Conservation (phyloP, 2,329 filamentous ascomycete genomes). For the Orbilia javanica region DNA sequence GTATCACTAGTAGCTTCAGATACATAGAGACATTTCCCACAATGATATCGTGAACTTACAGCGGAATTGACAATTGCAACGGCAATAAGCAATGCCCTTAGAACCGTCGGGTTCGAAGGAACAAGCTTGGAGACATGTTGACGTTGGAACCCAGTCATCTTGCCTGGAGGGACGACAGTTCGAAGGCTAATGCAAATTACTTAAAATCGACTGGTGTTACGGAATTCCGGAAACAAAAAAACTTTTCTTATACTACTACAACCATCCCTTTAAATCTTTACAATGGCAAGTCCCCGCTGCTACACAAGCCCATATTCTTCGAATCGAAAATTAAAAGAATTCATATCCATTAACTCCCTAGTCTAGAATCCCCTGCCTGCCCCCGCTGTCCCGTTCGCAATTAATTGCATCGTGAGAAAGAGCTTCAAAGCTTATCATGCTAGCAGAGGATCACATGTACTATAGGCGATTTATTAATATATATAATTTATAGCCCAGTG, state of each 20-base stretch:
- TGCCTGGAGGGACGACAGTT: neutral
- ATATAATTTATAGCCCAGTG: neutral
- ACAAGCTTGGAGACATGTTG: constrained; percentile 35
- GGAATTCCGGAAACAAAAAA: neutral
- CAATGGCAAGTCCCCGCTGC: too few relatives aligned
- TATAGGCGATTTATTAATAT: too few relatives aligned
- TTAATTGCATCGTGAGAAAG: neutral
- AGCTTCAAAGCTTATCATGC: too few relatives aligned
- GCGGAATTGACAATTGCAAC: constrained; percentile 49
- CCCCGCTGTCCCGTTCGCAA: neutral
- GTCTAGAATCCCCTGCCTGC: too few relatives aligned
- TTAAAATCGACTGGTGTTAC: neutral
- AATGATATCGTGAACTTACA: constrained; percentile 23
- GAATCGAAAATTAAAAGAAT: too few relatives aligned
- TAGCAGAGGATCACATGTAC: too few relatives aligned
- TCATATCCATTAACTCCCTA: too few relatives aligned
- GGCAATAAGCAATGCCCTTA: constrained; percentile 33
- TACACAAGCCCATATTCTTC: too few relatives aligned
- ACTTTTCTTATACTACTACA: too few relatives aligned
- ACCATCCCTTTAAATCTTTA: too few relatives aligned
- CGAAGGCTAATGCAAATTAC: neutral
- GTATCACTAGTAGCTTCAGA: neutral
- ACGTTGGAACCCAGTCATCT: constrained; percentile 38
- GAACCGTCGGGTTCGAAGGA: constrained; percentile 25
- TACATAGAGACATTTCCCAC: too few relatives aligned